A percentile compares a stretch with the other conserved stretches of the same genome.
These are phyloP conservation scores for Phytophthora hibernalis DNA, from an alignment of 352 stramenopile genomes.

Conservation along the genomic window DNA sequence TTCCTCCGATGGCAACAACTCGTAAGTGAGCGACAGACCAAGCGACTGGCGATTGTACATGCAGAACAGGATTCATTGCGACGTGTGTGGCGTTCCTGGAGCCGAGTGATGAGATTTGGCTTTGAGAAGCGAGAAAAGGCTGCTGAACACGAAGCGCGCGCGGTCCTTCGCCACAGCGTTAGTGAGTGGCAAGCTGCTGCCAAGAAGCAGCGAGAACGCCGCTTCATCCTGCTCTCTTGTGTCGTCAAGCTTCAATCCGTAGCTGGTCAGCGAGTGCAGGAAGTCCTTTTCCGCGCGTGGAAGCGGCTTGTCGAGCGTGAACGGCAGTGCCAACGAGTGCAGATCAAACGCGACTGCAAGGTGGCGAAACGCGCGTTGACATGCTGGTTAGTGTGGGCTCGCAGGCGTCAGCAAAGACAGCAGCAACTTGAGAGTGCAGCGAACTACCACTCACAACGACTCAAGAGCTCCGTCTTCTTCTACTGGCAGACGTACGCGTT, in stretches of 20 bases:
- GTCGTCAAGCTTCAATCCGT: constrained; percentile 57
- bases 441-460: constrained; percentile 37
- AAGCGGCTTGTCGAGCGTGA: constrained; percentile 9
- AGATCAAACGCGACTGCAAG: constrained; percentile 10
- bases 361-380: constrained; percentile 8
- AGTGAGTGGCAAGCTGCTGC: constrained; percentile 25
- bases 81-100: constrained; percentile 19
- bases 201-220: constrained; percentile 41
- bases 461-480: constrained; percentile 60
- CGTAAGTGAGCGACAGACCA: constrained; percentile 8
- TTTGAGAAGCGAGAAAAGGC: constrained; percentile 19
- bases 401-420: constrained; percentile 5
- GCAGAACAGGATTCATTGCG: constrained; percentile 11
- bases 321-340: constrained; percentile 8
- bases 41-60: constrained; percentile 16
- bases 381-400: constrained; percentile 17
- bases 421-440: constrained; percentile 26
- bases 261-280: constrained; percentile 12
- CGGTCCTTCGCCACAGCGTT: constrained; percentile 15
- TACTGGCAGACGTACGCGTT: constrained; percentile 82
- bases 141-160: constrained; percentile 1
- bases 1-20: constrained; percentile 38
- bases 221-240: constrained; percentile 56
- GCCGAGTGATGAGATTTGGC: neutral
- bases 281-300: constrained; percentile 38